Base-by-base conservation (phyloP, 2,329 filamentous ascomycete genomes). In the Fusarium udum region DNA sequence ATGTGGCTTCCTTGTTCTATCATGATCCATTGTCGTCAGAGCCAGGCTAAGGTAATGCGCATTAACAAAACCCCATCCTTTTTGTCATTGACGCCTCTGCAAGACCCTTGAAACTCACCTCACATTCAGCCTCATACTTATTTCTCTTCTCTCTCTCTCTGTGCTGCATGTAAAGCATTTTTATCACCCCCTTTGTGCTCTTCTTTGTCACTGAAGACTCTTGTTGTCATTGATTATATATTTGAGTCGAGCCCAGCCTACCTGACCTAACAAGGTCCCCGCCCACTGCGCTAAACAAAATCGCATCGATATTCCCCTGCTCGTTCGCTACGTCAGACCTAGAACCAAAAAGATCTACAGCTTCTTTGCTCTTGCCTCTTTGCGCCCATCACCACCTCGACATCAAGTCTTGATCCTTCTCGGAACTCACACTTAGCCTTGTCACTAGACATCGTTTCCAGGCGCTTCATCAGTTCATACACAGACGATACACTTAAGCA, bases 301-400 rank as follows among this genome's bases (percentile, higher is more conserved):
- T 48, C 39, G 51, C 45, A 68, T 66, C 39, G 37, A 69, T 46
- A 69, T 63, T n/a, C 57, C 71, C 71, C 60, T 75, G 73, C 55
- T 55, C 36, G 31, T 43, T 59, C 62, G 65, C 71, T 77, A 77
- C 74, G 74, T 75, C 73, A 77, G 73, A 74, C 39, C 28, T 57
- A 34, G 45, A 61, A 55, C 49, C 56, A 69, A 61, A 69, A 70
- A 64, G 71, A 74, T 68, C 66, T 58, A 61, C 71, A 64, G 42
- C 52, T 61, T 52, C 61, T 46, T 55, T 64, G 51, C 65, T 67
- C 55, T 56, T 60, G 32, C 62, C 61, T 61, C 62, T 68, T 70
- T 64, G 59, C 61, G 68, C 34, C 46, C 55, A 53, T 64, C 48
- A 45, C 40, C 66, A 37, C 48, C 49, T 64, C 37, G 40, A 34